phyloP scores from a whole-genome alignment of 352 stramenopile genomes.

The Pythium coloratum region DNA sequence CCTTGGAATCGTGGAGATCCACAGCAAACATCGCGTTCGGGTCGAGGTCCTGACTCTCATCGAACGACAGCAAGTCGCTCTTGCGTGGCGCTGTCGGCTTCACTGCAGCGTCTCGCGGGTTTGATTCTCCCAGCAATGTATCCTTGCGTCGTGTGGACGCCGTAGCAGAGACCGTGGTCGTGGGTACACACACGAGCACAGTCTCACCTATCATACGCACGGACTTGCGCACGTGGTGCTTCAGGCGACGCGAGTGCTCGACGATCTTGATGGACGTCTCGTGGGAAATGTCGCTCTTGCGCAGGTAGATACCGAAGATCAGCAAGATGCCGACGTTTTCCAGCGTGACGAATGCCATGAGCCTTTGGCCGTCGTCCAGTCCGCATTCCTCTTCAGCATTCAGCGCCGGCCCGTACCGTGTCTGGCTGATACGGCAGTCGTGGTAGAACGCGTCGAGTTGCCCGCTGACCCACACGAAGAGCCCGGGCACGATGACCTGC shows the following conservation, averaged over 20 bases:
- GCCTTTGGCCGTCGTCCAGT: conserved; percentile 22
- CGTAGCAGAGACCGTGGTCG: conserved; percentile 3
- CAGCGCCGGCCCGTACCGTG: conserved; percentile 40
- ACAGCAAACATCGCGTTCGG: conserved; percentile 37
- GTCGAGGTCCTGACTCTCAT: conserved; percentile 10
- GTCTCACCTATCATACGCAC: conserved; percentile 61
- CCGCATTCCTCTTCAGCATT: conserved; percentile 19
- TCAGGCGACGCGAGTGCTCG: conserved; percentile 49
- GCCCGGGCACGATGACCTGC: conserved; percentile 45
- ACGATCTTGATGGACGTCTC: conserved; percentile 57
- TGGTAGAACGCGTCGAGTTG: conserved; percentile 56
- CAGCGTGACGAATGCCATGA: conserved; percentile 43
- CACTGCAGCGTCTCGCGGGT: neutral
- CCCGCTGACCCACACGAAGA: conserved; percentile 69
- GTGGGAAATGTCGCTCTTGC: conserved; percentile 53
- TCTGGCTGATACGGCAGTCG: conserved; percentile 36
- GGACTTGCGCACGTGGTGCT: conserved; percentile 56
- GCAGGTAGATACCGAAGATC: conserved; percentile 51
- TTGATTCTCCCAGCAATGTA: neutral
- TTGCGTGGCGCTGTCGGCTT: neutral
- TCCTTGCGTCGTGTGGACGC: neutral
- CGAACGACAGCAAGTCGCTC: conserved; percentile 12
- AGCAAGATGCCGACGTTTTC: conserved; percentile 57
- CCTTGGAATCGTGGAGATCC: conserved; percentile 24
- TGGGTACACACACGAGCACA: conserved; percentile 33